These are phyloP conservation scores for Sequoiadendron giganteum DNA, from an alignment of 75 land plant species.

Conservation along the genomic window DNA sequence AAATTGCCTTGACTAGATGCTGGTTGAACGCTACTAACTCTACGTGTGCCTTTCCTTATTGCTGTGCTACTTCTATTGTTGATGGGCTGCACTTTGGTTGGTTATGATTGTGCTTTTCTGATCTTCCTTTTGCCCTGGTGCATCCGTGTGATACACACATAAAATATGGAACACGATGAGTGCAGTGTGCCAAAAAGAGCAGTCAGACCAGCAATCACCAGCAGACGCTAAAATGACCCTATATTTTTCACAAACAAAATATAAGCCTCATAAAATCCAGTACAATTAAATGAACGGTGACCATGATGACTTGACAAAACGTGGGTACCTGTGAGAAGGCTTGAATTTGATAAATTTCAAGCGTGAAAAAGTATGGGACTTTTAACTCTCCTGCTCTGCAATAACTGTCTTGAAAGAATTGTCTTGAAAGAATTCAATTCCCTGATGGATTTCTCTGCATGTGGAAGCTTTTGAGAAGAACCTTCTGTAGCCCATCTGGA, in stretches of 20 bases:
- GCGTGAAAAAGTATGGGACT: neutral
- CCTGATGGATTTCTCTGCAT: neutral
- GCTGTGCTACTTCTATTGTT: too few species aligned
- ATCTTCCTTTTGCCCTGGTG: too few species aligned
- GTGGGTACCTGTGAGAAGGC: slow-evolving; percentile 11
- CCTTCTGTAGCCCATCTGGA: neutral
- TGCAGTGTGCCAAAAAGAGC: too few species aligned
- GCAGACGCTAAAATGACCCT: slow-evolving; percentile 29
- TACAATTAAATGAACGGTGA: neutral
- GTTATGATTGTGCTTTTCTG: too few species aligned
- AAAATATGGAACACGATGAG: too few species aligned
- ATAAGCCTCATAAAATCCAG: neutral
- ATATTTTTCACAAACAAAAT: neutral
- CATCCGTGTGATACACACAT: too few species aligned
- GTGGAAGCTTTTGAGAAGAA: neutral
- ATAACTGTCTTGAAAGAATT: neutral
- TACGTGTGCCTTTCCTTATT: too few species aligned
- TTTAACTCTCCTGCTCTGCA: neutral
- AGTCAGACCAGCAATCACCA: too few species aligned
- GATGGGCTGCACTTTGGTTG: too few species aligned
- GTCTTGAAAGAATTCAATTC: neutral
- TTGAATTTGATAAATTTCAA: neutral
- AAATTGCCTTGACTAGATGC: too few species aligned
- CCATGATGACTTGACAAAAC: neutral
- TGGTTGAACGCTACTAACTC: too few species aligned